Base-by-base conservation (phyloP, 164 flowering plant genomes). In the Tetrastigma voinierianum region DNA sequence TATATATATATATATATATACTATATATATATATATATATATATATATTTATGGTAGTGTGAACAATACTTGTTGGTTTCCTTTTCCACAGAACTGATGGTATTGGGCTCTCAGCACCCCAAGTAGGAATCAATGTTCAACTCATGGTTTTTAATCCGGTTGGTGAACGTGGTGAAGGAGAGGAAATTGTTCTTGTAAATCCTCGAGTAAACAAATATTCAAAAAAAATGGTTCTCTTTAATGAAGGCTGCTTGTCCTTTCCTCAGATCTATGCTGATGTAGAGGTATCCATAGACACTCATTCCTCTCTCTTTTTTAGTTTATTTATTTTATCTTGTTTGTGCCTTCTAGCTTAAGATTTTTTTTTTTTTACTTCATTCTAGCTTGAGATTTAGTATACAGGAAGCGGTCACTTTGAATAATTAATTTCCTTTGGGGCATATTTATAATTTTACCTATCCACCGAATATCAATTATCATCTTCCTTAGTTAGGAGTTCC, bases 101-200 rank as follows among this genome's bases (percentile, higher is more conserved):
- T 9, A 84, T 90, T 74, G 99, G 99, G 55, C 97, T 96, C 59
- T 88, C 99, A 4, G 99, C 98, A 53, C 98, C 98, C n/a, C 99
- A 96, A 81, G 98, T 96, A 60, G 99, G 99, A 67, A 70, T 90
- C 9, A 96, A 93, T 79, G 90, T 96, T 53, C 91, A 81, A 71
- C 93, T 96, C 47, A 90, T 96, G 95, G 99, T 96, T 51, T 96
- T 93, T 74, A 93, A 93, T 72, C 84, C 91, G 17, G 89, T 59
- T 59, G 99, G 96, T 25, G 97, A 88, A 69, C 90, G 91, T 63
- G 96, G 90, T 59, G 87, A 80, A 62, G 99, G 99, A 57, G 91
- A 96, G 71, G 99, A 96, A 78, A 78, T 96, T 77, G 95, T 90
- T 72, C 95, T 96, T 49, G 77, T 93, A 52, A 96, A 96, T 73